phyloP scores from a whole-genome alignment of 805 yeast species.

The Diddensiella santjacobensis region DNA sequence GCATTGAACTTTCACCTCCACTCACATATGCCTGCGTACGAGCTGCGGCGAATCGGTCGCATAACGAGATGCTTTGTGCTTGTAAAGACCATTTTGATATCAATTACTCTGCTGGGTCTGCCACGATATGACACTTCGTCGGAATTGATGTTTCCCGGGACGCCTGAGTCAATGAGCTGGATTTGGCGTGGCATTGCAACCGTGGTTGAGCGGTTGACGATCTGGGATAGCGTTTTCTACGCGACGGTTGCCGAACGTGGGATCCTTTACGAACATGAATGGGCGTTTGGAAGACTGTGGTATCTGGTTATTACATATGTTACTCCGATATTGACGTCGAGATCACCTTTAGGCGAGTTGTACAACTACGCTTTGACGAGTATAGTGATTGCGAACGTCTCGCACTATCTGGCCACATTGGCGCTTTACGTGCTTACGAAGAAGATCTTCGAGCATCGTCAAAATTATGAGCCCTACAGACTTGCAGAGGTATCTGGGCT shows the following conservation, averaged over 20 bases:
- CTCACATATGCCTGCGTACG: not conserved
- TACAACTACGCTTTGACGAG: conserved; percentile 43
- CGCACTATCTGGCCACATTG: conserved; percentile 49
- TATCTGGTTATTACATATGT: conserved; percentile 42
- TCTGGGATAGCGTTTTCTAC: conserved; percentile 88
- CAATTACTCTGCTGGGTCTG: conserved; percentile 39
- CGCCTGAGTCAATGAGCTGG: not conserved
- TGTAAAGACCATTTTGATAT: conserved; percentile 31
- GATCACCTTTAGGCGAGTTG: conserved; percentile 3
- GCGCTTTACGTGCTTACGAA: conserved; percentile 49
- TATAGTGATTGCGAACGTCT: conserved; percentile 46
- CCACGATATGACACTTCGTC: conserved; percentile 50
- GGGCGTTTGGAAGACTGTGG: conserved; percentile 84
- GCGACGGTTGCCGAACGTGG: conserved; percentile 50
- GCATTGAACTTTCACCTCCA: too few relatives aligned
- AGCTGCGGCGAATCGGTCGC: not conserved
- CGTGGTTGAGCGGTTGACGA: conserved; percentile 41
- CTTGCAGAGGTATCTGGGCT: conserved; percentile 38
- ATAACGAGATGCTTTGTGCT: conserved; percentile 8
- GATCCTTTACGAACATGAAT: conserved; percentile 76
- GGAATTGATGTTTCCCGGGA: conserved; percentile 32
- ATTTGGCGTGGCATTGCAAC: conserved; percentile 4
- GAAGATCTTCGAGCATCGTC: conserved; percentile 18
- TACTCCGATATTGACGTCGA: conserved; percentile 12
- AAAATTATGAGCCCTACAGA: conserved; percentile 19